Evolutionary conservation across 2,329 filamentous ascomycete species (phyloP), one percentile per base, ranked within the genome.

Genomic region (Aspergillus awamori): DNA sequence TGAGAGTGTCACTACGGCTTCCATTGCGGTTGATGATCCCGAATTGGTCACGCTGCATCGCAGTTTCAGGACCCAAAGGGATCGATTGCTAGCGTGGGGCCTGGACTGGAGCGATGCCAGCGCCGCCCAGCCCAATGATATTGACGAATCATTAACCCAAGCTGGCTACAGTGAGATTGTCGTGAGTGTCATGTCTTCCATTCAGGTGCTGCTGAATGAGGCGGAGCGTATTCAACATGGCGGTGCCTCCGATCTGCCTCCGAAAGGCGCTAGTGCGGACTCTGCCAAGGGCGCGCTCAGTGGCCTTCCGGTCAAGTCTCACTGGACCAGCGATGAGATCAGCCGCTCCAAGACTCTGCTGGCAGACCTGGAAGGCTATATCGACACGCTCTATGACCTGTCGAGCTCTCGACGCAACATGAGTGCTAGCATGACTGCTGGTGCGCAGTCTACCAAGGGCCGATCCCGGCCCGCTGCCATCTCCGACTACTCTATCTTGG

Each of bases 381-480:
- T 89, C 66, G 87, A 89, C 73, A 85, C 84, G 0, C 79, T 89
- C 22, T 89, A 88, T 69, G 84, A 87, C 67, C 76, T 89, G n/a
- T 87, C 85, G 5, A 77, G 82, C 55, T 84, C 83, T 28, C 79
- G 84, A 26, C 79, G 82, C 63, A 78, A 81, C n/a, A 76, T 79
- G 74, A 74, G 69, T 41, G 60, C 52, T 4, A 76, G 67, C 58
- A 77, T 78, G 72, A 70, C 70, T 20, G 73, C 74, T 15, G 70
- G 64, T 58, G 71, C 69, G 33, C 70, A 74, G 39, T 65, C 62
- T 43, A 65, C 67, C 30, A 64, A 67, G 33, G 58, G 45, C 38
- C 63, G 64, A 24, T 63, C 65, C n/a, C 70, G 69, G 61, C 57
- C 59, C 17, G 56, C 53, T 5, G 69, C 69, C 20, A 68, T 70